phyloP scores from a whole-genome alignment of 768 basidiomycete genomes.

The Leccinum incarnatum region DNA sequence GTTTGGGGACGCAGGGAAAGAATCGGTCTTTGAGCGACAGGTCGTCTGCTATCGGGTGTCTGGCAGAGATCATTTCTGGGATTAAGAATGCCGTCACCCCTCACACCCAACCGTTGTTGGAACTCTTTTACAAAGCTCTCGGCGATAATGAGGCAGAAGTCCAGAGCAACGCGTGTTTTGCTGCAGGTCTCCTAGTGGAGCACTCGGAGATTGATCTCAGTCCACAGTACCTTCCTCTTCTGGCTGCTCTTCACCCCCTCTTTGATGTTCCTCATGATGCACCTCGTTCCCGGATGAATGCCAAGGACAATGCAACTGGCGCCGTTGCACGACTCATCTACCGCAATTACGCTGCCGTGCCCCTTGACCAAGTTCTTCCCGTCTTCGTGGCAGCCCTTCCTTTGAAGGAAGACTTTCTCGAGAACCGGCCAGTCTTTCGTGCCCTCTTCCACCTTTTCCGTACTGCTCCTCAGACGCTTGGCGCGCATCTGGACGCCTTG shows the following conservation, averaged over 20 bases:
- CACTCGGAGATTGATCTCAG: conserved; percentile 80
- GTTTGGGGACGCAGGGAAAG: conserved; percentile 55
- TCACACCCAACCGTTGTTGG: conserved; percentile 76
- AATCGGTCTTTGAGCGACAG: conserved; percentile 87
- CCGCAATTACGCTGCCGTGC: conserved; percentile 74
- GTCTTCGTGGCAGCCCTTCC: conserved; percentile 81
- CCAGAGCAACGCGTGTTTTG: conserved; percentile 94
- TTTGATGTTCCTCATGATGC: conserved; percentile 68
- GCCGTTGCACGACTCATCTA: conserved; percentile 86
- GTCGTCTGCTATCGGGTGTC: conserved; percentile 87
- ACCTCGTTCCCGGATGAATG: conserved; percentile 68
- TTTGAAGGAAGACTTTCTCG: conserved; percentile 81
- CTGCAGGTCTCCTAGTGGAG: conserved; percentile 87
- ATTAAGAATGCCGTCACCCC: conserved; percentile 85
- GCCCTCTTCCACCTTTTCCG: conserved; percentile 87
- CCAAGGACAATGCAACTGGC: conserved; percentile 95
- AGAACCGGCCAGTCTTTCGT: conserved; percentile 87
- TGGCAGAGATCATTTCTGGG: conserved; percentile 94
- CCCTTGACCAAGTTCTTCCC: conserved; percentile 89
- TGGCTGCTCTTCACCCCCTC: conserved; percentile 75
- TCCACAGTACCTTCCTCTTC: conserved; percentile 74
- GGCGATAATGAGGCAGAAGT: conserved; percentile 88
- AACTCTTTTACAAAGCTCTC: conserved; percentile 82
- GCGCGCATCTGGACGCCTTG: conserved; percentile 75
- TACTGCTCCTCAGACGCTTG: conserved; percentile 64